Evolutionary conservation across 768 basidiomycete species (phyloP).

Genomic region (Leccinellum luteum): DNA sequence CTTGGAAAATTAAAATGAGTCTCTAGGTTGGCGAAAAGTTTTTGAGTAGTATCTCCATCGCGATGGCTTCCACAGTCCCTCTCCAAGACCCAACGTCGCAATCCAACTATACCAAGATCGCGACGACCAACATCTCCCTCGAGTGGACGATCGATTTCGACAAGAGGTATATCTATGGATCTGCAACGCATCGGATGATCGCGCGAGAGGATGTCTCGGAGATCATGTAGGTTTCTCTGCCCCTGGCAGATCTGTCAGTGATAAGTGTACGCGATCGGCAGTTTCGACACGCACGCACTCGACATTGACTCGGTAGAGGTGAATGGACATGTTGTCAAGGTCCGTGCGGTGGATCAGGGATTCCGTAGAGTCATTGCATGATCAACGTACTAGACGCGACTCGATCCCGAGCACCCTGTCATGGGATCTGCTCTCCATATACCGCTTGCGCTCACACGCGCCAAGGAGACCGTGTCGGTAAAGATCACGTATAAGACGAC

Average conservation of each 20-base stretch:
- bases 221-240: constrained; percentile 36
- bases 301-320: constrained; percentile 55
- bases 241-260: background rate
- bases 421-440: constrained; percentile 79
- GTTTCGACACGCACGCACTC: constrained; percentile 52
- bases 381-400: constrained; percentile 39
- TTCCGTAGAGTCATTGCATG: background rate
- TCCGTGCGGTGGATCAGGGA: constrained; percentile 29
- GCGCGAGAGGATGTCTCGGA: constrained; percentile 39
- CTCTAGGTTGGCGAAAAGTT: background rate
- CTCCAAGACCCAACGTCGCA: constrained; percentile 46
- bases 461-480: constrained; percentile 43
- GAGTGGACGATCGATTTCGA: constrained; percentile 60
- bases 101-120: constrained; percentile 54
- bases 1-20: too few species aligned
- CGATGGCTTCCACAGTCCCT: constrained; percentile 17
- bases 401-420: constrained; percentile 59
- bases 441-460: constrained; percentile 38
- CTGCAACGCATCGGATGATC: constrained; percentile 43
- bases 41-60: background rate
- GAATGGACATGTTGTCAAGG: constrained; percentile 42
- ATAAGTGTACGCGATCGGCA: constrained; percentile 11
- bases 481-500: constrained; percentile 74
- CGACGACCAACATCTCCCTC: constrained; percentile 48
- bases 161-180: constrained; percentile 44